Conservation (phyloP, 495 filamentous ascomycete genomes). For the Cryomyces minteri region DNA sequence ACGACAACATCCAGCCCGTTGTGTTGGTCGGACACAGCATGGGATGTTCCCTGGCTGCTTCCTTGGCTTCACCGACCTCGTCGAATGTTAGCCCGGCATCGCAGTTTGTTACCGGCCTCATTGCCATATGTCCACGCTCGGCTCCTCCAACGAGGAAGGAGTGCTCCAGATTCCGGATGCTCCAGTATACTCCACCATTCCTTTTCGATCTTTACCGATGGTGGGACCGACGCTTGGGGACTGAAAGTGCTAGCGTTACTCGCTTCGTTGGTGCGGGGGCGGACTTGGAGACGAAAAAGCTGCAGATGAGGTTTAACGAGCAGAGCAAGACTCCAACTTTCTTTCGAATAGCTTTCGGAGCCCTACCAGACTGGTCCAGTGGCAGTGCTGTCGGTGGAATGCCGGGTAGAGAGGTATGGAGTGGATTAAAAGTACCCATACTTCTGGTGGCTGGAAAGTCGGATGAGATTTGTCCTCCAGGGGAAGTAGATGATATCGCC, state of each 20-base stretch:
- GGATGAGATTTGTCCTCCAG: conserved; percentile 53
- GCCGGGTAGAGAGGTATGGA: conserved; percentile 55
- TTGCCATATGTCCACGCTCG: conserved; percentile 65
- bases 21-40: conserved; percentile 78
- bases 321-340: conserved; percentile 69
- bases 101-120: conserved; percentile 49
- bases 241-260: conserved; percentile 55
- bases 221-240: conserved; percentile 71
- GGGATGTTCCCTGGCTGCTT: conserved; percentile 60
- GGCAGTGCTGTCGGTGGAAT: conserved; percentile 39
- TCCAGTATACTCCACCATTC: conserved; percentile 46
- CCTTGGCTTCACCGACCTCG: conserved; percentile 47
- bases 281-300: conserved; percentile 50
- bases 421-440: conserved; percentile 49
- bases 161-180: conserved; percentile 29
- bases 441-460: conserved; percentile 62
- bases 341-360: conserved; percentile 65
- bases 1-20: conserved; percentile 48
- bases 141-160: conserved; percentile 37
- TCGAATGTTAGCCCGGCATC: conserved; percentile 28
- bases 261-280: conserved; percentile 63
- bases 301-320: conserved; percentile 70
- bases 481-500: conserved; percentile 52
- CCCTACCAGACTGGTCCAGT: conserved; percentile 34
- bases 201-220: conserved; percentile 60